Conservation (phyloP, 257 asterid species). For the Prunella vulgaris region DNA sequence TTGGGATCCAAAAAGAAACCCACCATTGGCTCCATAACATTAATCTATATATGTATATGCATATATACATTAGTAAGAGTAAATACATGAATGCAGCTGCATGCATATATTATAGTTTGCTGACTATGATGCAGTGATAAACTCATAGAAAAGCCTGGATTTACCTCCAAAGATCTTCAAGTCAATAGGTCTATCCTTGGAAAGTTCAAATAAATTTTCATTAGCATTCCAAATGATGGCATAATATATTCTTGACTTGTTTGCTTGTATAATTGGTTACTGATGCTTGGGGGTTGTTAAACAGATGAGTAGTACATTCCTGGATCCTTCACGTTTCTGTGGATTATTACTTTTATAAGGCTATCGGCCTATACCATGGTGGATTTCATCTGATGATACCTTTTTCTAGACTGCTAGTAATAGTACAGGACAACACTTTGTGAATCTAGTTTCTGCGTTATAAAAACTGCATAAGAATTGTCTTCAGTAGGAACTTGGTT, state of each 20-base stretch:
- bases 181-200: neutral
- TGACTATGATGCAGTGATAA: neutral
- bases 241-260: neutral
- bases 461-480: neutral
- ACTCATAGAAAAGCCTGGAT: neutral
- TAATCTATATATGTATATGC: neutral
- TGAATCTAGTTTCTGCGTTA: neutral
- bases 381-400: neutral
- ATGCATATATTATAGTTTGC: neutral
- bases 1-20: no score
- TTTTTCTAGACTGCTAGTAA: neutral
- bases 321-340: neutral
- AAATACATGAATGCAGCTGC: neutral
- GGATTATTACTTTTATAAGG: neutral
- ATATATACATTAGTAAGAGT: neutral
- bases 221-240: neutral
- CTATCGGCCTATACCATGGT: neutral
- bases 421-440: neutral
- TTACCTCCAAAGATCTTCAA: neutral
- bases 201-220: neutral
- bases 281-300: neutral
- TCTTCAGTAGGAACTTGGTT: neutral
- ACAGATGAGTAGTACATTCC: neutral
- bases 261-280: neutral
- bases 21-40: no score